These are phyloP conservation scores for Citrus australasica DNA, from an alignment of 345 rosid species.

Conservation along the genomic window DNA sequence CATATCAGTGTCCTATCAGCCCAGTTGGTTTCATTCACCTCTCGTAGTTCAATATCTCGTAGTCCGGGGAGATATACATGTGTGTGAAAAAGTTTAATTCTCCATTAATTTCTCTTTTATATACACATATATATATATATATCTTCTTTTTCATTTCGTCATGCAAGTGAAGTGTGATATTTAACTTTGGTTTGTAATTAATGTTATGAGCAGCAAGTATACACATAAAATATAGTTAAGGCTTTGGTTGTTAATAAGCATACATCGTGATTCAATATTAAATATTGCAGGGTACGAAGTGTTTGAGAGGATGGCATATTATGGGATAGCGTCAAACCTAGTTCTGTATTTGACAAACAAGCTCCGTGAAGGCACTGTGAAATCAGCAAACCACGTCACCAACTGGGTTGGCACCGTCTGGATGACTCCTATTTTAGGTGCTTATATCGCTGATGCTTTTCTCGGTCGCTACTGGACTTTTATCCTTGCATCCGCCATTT, in stretches of 20 bases:
- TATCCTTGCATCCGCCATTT: constrained; percentile 37
- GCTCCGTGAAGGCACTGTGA: constrained; percentile 63
- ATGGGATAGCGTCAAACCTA: constrained; percentile 61
- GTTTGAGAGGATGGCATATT: constrained; percentile 70
- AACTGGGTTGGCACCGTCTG: constrained; percentile 61
- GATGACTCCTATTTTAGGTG: constrained; percentile 56
- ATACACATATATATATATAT: too few relatives aligned
- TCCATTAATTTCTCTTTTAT: too few relatives aligned
- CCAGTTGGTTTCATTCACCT: background rate
- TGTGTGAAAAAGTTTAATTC: too few relatives aligned
- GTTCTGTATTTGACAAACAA: constrained; percentile 44
- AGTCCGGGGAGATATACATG: too few relatives aligned
- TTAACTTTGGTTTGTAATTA: too few relatives aligned
- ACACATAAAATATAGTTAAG: too few relatives aligned
- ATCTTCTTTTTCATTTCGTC: too few relatives aligned
- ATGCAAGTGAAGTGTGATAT: too few relatives aligned
- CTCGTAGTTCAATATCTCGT: background rate
- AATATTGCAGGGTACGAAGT: constrained; percentile 45
- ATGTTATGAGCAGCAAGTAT: too few relatives aligned
- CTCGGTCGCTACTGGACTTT: constrained; percentile 67
- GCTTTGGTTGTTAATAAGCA: too few relatives aligned
- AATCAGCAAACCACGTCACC: constrained; percentile 57
- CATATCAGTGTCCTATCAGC: background rate
- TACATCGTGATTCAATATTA: too few relatives aligned
- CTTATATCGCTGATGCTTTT: constrained; percentile 61